Percentiles rank a stretch among this genome's conserved stretches.
Conservation (phyloP, 2,329 filamentous ascomycete species). For the Colletotrichum sp. region DNA sequence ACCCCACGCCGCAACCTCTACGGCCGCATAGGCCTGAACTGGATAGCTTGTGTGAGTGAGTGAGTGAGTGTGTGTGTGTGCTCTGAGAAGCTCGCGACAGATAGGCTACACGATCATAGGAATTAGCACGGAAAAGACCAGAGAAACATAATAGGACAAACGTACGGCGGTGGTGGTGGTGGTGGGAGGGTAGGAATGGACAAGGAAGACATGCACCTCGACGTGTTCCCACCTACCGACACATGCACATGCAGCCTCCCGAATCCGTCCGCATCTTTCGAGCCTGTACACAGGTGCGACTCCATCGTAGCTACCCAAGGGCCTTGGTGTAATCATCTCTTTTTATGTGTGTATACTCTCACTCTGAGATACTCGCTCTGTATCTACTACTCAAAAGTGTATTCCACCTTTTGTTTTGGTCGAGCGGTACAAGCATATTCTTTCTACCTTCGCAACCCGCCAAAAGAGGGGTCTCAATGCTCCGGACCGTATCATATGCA, state of each 20-base stretch:
- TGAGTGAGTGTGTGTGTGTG: neutral
- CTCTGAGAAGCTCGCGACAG: neutral
- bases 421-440: neutral
- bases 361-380: neutral
- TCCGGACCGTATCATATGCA: neutral
- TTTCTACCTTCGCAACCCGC: neutral
- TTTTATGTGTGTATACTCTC: neutral
- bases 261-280: neutral
- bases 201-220: neutral
- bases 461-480: neutral
- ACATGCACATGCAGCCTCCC: conserved; percentile 2
- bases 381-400: neutral
- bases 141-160: neutral
- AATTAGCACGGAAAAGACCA: neutral
- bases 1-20: neutral
- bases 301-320: neutral
- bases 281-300: neutral
- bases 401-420: neutral
- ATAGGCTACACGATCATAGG: neutral
- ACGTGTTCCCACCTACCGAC: conserved; percentile 1
- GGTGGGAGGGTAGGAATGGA: neutral
- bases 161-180: neutral
- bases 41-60: neutral
- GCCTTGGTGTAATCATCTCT: neutral
- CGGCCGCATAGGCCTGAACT: neutral